Conservation (phyloP, 1,284 basidiomycete genomes). For the Microbotryum intermedium region DNA sequence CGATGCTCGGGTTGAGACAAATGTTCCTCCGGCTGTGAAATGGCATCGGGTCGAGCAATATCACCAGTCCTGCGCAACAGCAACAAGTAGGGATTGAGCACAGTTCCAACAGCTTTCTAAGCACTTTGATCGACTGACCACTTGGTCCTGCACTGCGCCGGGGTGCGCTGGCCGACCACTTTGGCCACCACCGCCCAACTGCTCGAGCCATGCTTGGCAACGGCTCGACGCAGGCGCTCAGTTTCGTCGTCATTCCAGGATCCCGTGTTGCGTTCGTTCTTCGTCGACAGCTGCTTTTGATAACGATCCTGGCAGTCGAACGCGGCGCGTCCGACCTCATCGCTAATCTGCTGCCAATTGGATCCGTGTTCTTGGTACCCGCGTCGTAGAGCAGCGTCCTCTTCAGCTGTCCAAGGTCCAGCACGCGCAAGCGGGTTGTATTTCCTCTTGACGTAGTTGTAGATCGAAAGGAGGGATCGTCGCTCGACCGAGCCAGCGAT, state of each 20-base stretch:
- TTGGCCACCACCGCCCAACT: slow-evolving; percentile 65
- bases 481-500: slow-evolving; percentile 60
- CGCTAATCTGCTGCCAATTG: slow-evolving; percentile 66
- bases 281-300: slow-evolving; percentile 54
- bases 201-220: slow-evolving; percentile 65
- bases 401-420: slow-evolving; percentile 59
- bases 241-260: slow-evolving; percentile 49
- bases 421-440: slow-evolving; percentile 58
- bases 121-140: slow-evolving; percentile 41
- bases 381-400: slow-evolving; percentile 58
- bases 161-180: slow-evolving; percentile 62
- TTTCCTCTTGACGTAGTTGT: slow-evolving; percentile 62
- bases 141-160: slow-evolving; percentile 75
- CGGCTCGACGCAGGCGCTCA: slow-evolving; percentile 41
- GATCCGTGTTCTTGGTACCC: slow-evolving; percentile 61
- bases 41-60: slow-evolving; percentile 58
- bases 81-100: not conserved
- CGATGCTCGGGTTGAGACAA: slow-evolving; percentile 48
- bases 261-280: slow-evolving; percentile 40
- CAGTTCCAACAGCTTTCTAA: not conserved
- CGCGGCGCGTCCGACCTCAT: slow-evolving; percentile 62
- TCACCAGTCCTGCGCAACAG: slow-evolving; percentile 45
- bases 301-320: slow-evolving; percentile 73
- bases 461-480: slow-evolving; percentile 68
- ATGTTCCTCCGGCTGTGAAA: slow-evolving; percentile 42